Base-by-base conservation (phyloP, 2,329 filamentous ascomycete genomes). In the Ceratocystis cubensis region DNA sequence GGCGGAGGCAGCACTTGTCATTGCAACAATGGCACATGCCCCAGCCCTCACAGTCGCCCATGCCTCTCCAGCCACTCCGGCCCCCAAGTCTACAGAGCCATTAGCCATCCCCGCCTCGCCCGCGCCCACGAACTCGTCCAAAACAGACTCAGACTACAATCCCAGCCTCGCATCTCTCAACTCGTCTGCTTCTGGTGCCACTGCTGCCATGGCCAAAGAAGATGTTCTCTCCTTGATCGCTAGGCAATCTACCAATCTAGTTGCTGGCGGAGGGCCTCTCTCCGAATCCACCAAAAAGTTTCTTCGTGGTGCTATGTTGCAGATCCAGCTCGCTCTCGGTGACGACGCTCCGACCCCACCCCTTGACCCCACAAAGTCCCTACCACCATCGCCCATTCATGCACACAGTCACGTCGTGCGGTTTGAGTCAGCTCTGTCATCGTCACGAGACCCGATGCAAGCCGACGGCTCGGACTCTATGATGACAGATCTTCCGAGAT, bases 151-250 rank as follows among this genome's bases (percentile, higher is more conserved):
- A 2, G 66, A 67, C 46, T 61, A 57, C 53, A 62, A 61, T 20
- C 33, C 45, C n/a, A 63, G 25, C 45, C 25, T 50, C 8, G n/a
- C 44, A 13, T 63, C 22, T 6, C 61, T 50, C 37, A 25, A 28
- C 15, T 50, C 61, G 20, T 65, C 64, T 6, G n/a, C 50, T 25
- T 13, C 22, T 7, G 48, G 8, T 41, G 37, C 37, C 37, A 30
- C 22, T 13, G 17, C 44, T n/a, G 17, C 53, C 41, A 46, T 25
- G 41, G 46, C 30, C 45, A 50, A 61, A 37, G 75, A 78, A 1
- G 72, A 71, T 33, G 71, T 80, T n/a, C 70, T 83, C 28, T 73
- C 78, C 7, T 70, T 83, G 65, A 81, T 83, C 72, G 77, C 80
- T n/a, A 77, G 76, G 53, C 76, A 75, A 63, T 78, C 78, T 70